Percentiles rank a stretch among this genome's conserved stretches.
Evolutionary conservation across 2,329 filamentous ascomycete genomes (phyloP).

Genomic region (Colletotrichum cereale): DNA sequence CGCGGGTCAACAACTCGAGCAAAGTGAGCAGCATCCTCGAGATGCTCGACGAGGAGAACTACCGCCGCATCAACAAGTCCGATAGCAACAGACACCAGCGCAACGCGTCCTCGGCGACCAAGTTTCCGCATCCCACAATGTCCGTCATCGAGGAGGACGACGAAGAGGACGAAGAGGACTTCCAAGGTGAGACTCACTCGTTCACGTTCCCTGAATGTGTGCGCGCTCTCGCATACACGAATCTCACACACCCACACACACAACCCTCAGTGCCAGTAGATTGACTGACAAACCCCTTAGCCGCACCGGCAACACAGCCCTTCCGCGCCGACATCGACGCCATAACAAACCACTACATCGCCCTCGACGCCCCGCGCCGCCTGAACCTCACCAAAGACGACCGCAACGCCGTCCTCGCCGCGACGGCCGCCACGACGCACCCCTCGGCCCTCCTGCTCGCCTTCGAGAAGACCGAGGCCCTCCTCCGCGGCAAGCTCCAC

Average conservation of each 20-base stretch:
- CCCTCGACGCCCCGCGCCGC: conserved; percentile 49
- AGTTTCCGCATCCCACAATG: conserved; percentile 28
- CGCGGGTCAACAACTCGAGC: conserved; percentile 36
- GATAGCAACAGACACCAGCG: conserved; percentile 4
- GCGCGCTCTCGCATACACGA: neutral
- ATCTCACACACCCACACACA: neutral
- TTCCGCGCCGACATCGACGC: conserved; percentile 55
- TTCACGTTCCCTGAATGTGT: conserved; percentile 32
- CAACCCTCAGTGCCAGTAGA: neutral
- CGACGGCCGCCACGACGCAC: conserved; percentile 57
- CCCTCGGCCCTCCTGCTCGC: conserved; percentile 57
- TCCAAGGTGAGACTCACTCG: conserved; percentile 21
- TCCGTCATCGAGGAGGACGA: neutral
- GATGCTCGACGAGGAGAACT: conserved; percentile 40
- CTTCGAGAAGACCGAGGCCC: conserved; percentile 52
- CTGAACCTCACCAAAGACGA: conserved; percentile 55
- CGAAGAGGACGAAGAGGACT: neutral
- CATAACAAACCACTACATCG: conserved; percentile 55
- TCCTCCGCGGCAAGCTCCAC: conserved; percentile 53
- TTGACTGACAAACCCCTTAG: neutral
- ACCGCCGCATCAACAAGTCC: conserved; percentile 14
- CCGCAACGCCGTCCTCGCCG: conserved; percentile 54
- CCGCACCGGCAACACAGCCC: conserved; percentile 48
- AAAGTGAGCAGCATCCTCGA: conserved; percentile 42
- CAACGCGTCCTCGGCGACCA: conserved; percentile 29